Evolutionary conservation across 305 asterid genomes (phyloP), one percentile per base, ranked within the genome.

Genomic region (Lippia alba): DNA sequence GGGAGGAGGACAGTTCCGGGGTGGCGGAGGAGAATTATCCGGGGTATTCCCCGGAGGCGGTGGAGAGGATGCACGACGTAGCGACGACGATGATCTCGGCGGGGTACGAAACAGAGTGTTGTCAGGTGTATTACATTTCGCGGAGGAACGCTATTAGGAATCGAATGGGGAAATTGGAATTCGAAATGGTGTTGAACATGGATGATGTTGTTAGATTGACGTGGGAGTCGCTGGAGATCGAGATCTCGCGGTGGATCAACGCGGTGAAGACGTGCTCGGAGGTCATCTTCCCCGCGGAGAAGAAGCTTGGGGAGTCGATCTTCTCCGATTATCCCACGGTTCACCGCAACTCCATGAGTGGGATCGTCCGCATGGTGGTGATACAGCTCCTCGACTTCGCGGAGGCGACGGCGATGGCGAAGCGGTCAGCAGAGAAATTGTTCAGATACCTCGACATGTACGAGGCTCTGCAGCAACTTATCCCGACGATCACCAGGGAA

Each of bases 331-430:
- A 76, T 45, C 94, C 86, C 0, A 8, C 36, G 2, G 66, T 81
- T 24, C 79, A 78, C 57, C 63, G 78, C 17, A 70, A 80, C 8
- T 68, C 84, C 1, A 76, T 83, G 39, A 66, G 81, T 76, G 87
- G 81, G 76, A 80, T 90, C 41, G 83, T 89, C 17, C 84, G 93
- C 3, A 61, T 79, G 0, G 90, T 87, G 9, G 91, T 85, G 41
- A 89, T 87, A 51, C 89, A 85, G 77, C 86, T 92, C 66, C 89
- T 90, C 14, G 95, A 92, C 60, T 90, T 92, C 20, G 87, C 91
- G 2, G 97, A 87, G 62, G 96, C 96, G 0, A 81, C 88, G 39
- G 76, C 96, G 2, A 82, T 83, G 89, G 85, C 93, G 24, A 83
- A 84, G 76, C 50, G 85, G 1, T 86, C 97, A 0, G 97, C 92